Percentiles rank a stretch among this genome's conserved stretches.
Conservation (phyloP, 73 alveolate species). For the Paraurostyla sp. region DNA sequence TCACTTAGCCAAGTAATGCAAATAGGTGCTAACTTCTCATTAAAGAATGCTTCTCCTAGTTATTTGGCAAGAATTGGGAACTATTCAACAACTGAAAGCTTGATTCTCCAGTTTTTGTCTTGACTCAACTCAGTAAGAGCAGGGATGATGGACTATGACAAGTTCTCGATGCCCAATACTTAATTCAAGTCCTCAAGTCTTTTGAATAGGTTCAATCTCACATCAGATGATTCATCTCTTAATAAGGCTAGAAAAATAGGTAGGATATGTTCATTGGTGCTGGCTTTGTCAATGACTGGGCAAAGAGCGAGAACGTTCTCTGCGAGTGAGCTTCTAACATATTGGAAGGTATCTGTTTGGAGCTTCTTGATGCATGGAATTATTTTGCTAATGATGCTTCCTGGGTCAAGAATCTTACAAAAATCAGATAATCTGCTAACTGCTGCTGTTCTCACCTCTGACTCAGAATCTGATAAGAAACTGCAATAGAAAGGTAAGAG, state of each 20-base stretch:
- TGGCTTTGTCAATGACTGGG: conserved; percentile 78
- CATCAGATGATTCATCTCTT: conserved; percentile 79
- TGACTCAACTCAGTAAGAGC: conserved; percentile 81
- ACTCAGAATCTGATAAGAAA: conserved; percentile 74
- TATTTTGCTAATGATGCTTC: conserved; percentile 68
- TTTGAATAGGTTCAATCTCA: conserved; percentile 80
- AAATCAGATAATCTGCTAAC: conserved; percentile 69
- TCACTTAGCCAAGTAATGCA: conserved; percentile 80
- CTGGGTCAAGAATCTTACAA: conserved; percentile 65
- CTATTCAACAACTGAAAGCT: conserved; percentile 81
- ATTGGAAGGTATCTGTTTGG: conserved; percentile 75
- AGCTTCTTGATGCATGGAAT: conserved; percentile 81
- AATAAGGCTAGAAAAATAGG: conserved; percentile 68
- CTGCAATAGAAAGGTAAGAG: conserved; percentile 63
- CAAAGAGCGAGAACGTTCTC: conserved; percentile 84
- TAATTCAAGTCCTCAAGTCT: conserved; percentile 78
- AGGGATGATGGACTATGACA: conserved; percentile 86
- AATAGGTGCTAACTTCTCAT: conserved; percentile 82
- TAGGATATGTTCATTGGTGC: conserved; percentile 74
- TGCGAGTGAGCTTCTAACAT: conserved; percentile 88
- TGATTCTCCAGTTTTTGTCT: conserved; percentile 93
- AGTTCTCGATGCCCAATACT: conserved; percentile 81
- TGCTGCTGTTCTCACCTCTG: conserved; percentile 86
- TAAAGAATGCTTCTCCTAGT: conserved; percentile 87
- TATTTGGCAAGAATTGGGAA: conserved; percentile 88